phyloP scores from a whole-genome alignment of 495 filamentous ascomycete species.

The Penicillium steckii region DNA sequence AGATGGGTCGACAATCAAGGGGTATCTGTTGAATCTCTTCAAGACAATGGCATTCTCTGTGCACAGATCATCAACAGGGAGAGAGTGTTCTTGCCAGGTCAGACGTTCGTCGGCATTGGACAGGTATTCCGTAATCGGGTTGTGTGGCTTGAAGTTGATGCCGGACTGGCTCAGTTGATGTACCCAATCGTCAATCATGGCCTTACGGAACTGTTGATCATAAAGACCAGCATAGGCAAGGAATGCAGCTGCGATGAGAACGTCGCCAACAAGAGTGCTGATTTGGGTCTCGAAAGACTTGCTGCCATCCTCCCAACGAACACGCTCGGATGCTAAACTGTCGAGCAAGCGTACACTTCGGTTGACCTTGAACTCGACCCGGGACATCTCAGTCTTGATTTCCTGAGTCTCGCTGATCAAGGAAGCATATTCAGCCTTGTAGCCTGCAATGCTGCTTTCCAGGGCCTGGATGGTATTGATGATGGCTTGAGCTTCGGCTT shows the following conservation, averaged over 20 bases:
- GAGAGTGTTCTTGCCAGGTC: constrained; percentile 88
- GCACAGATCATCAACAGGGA: constrained; percentile 98
- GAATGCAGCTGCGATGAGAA: constrained; percentile 92
- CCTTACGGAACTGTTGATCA: constrained; percentile 95
- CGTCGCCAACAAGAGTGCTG: constrained; percentile 91
- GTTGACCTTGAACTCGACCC: constrained; percentile 97
- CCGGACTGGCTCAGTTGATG: constrained; percentile 87
- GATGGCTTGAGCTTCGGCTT: constrained; percentile 88
- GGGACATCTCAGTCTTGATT: constrained; percentile 94
- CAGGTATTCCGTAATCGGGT: constrained; percentile 93
- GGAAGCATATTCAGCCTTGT: constrained; percentile 94
- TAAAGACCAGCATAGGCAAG: constrained; percentile 97
- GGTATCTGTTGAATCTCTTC: constrained; percentile 96
- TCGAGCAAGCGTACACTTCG: constrained; percentile 91
- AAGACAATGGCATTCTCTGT: constrained; percentile 98
- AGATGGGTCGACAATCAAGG: constrained; percentile 96
- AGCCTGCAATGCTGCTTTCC: constrained; percentile 89
- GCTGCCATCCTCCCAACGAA: constrained; percentile 93
- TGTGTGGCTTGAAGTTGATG: constrained; percentile 87
- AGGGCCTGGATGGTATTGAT: constrained; percentile 80
- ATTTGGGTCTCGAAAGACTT: constrained; percentile 98
- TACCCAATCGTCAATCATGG: constrained; percentile 96
- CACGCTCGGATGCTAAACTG: constrained; percentile 89
- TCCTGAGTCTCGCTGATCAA: constrained; percentile 96
- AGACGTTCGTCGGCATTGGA: constrained; percentile 95